phyloP scores from a whole-genome alignment of 2,329 filamentous ascomycete species.

The Pezicula rhizophila region DNA sequence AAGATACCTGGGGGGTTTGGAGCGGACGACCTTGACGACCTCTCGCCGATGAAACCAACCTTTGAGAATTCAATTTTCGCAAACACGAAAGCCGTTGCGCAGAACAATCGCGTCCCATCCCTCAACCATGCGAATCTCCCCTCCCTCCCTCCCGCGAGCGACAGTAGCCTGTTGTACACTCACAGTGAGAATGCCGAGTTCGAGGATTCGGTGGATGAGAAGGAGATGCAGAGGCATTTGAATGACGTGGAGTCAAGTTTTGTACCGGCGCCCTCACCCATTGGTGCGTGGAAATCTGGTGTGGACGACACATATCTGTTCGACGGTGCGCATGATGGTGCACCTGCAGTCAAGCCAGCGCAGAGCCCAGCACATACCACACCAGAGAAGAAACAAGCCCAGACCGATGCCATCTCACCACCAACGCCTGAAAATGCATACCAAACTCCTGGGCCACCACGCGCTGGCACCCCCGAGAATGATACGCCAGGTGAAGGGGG shows the following conservation, averaged over 20 bases:
- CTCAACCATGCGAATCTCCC: slow-evolving; percentile 20
- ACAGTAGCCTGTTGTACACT: slow-evolving; percentile 23
- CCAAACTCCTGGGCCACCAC: slow-evolving; percentile 17
- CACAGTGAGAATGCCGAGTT: slow-evolving; percentile 19
- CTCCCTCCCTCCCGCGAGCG: slow-evolving; percentile 18
- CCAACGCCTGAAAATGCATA: slow-evolving; percentile 21
- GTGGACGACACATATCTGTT: slow-evolving; percentile 56
- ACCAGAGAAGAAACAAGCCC: background rate
- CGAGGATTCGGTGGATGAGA: slow-evolving; percentile 24
- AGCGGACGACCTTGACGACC: slow-evolving; percentile 21
- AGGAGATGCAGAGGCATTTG: slow-evolving; percentile 38
- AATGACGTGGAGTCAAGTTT: slow-evolving; percentile 64
- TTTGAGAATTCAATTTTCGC: slow-evolving; percentile 20
- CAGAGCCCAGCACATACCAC: background rate
- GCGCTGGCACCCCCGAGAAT: slow-evolving; percentile 8
- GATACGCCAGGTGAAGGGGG: slow-evolving; percentile 17
- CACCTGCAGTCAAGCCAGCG: background rate
- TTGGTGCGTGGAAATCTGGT: slow-evolving; percentile 37
- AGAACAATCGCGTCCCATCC: slow-evolving; percentile 15
- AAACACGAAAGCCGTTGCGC: slow-evolving; percentile 9
- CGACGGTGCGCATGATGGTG: slow-evolving; percentile 29
- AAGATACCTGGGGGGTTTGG: slow-evolving; percentile 23
- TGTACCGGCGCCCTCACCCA: slow-evolving; percentile 50
- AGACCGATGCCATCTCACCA: slow-evolving; percentile 11
- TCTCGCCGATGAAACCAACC: slow-evolving; percentile 18